Base-by-base conservation (phyloP, 2,329 filamentous ascomycete species). In the Colletotrichum abscissum region DNA sequence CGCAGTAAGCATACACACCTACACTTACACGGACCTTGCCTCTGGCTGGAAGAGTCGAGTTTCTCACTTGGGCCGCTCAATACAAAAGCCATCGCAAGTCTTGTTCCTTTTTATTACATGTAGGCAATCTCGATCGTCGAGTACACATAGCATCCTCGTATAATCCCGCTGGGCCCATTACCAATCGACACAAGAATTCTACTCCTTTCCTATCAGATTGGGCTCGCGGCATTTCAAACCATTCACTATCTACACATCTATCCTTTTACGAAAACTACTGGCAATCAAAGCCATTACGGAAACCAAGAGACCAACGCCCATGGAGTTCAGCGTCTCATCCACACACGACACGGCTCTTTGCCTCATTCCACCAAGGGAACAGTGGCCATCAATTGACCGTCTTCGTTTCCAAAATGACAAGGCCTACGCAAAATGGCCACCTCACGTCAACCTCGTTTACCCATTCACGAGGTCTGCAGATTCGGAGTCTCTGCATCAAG, bases 381-480 rank as follows among this genome's bases (percentile, higher is more conserved):
- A 87, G 46, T 89, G 87, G 83, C 74, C 82, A 1, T 76, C 86
- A 4, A 79, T 92, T 64, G 86, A 92, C 75, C 81, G 82, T 16
- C 80, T 94, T 3, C 88, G 92, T 57, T 85, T 83, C n/a, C 82
- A 91, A 14, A 91, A 93, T 80, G 92, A 93, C 79, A 90, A 89
- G 73, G 85, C 87, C 0, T 88, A 88, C 75, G 83, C 83, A 30
- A 89, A 85, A 80, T 93, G 92, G 92, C 91, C 91, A 4, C 89
- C 91, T 14, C 92, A 93, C 76, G 78, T 93, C 77, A 93, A 93
- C 76, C 80, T 93, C 30, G 76, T 92, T 26, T 93, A 93, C 77
- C 92, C 91, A 0, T 93, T 93, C 78, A 89, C 92, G 7, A 78
- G 81, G 3, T 69, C 38, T 9, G 58, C 69, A 3, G 58, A 58